Base-by-base conservation (phyloP, 1,284 basidiomycete genomes). In the Farysia itapuensis region DNA sequence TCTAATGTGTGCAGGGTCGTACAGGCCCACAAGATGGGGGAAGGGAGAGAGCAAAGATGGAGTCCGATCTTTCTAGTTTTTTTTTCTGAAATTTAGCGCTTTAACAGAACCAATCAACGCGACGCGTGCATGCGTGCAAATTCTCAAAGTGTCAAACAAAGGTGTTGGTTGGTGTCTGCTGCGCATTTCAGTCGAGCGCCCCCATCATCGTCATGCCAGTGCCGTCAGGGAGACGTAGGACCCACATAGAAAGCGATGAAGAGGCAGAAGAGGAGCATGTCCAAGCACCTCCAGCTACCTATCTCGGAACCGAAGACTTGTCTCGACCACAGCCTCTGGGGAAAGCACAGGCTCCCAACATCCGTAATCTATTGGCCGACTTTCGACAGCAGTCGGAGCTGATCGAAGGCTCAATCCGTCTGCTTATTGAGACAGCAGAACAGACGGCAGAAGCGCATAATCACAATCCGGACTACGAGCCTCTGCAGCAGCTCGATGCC, bases 341-440 rank as follows among this genome's bases (percentile, higher is more conserved):
- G 11, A 43, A 30, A 23, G 39, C 34, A 2, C 52, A 56, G 21
- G 48, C 43, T 13, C 47, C 49, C 23, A 58, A 49, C 43, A 5
- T 64, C 13, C 33, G 37, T 13, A 37, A 35, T 9, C 36, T 51
- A 15, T 39, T 43, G 20, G 28, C 39, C 18, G 53, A 56, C n/a
- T 50, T 58, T 35, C 41, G 43, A 14, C 28, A 45, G 1, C 43
- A 46, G n/a, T 42, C 56, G 16, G 7, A 28, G 4, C 38, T 19
- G 31, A 33, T 64, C 9, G 16, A 14, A 4, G 41, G 43, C 9
- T 45, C 48, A 39, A 58, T 64, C 33, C 39, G 46, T 21, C 39
- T 53, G 12, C 60, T 64, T 35, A 39, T 40, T 29, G 60, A 64
- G 9, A 58, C 60, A 5, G 45, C 49, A 25, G 54, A 52, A 18